phyloP scores from a whole-genome alignment of 2,329 filamentous ascomycete species.

The Monilinia aucupariae region DNA sequence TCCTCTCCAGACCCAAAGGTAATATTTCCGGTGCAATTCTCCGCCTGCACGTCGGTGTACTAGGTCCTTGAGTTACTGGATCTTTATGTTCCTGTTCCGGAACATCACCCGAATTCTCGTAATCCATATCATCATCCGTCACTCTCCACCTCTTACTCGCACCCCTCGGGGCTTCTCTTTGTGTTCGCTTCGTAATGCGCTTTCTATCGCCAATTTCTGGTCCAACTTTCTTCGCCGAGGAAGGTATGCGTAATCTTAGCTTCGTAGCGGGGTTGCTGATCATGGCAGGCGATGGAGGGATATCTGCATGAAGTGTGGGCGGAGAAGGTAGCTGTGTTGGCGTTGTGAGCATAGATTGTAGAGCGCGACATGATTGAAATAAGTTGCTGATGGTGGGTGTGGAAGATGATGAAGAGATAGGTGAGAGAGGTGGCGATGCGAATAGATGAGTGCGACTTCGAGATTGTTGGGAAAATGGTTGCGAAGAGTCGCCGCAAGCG shows the following conservation, averaged over 20 bases:
- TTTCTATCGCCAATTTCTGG: slow-evolving; percentile 23
- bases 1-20: slow-evolving; percentile 53
- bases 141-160: slow-evolving; percentile 50
- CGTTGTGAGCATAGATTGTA: slow-evolving; percentile 52
- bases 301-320: slow-evolving; percentile 40
- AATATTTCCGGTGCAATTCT: slow-evolving; percentile 56
- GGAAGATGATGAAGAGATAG: slow-evolving; percentile 47
- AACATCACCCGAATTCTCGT: slow-evolving; percentile 37
- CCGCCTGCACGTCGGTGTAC: slow-evolving; percentile 52
- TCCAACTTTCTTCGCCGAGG: slow-evolving; percentile 36
- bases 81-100: slow-evolving; percentile 30
- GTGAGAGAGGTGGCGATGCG: slow-evolving; percentile 51
- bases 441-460: slow-evolving; percentile 42
- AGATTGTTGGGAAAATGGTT: slow-evolving; percentile 38
- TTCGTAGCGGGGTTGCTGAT: slow-evolving; percentile 39
- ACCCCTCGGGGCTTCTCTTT: slow-evolving; percentile 40
- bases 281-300: slow-evolving; percentile 21
- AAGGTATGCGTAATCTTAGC: slow-evolving; percentile 45
- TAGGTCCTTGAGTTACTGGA: slow-evolving; percentile 29
- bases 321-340: slow-evolving; percentile 48
- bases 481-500: slow-evolving; percentile 44
- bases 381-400: slow-evolving; percentile 48
- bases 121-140: slow-evolving; percentile 43
- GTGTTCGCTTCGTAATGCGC: slow-evolving; percentile 49
- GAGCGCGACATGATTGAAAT: slow-evolving; percentile 54